These are phyloP conservation scores for Cyphellophora attinorum DNA, from an alignment of 2,329 filamentous ascomycete genomes.

Conservation along the genomic window DNA sequence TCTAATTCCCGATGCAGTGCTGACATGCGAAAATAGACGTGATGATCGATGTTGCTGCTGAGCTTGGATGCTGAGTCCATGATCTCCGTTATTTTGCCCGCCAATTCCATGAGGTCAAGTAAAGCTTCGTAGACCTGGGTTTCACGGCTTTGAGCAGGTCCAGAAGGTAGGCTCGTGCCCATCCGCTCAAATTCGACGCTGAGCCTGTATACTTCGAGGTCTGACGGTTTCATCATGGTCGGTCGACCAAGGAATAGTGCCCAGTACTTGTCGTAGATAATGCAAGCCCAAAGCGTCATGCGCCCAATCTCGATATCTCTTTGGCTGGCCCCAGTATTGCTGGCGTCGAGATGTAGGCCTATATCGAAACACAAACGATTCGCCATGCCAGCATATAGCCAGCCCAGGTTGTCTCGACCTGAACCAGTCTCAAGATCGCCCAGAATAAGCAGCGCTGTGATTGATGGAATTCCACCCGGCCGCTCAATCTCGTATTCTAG, in stretches of 20 bases:
- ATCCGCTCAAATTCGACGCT: slow-evolving; percentile 2
- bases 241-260: no score
- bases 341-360: no score
- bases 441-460: slow-evolving; percentile 5
- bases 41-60: slow-evolving; percentile 2
- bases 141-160: slow-evolving; percentile 3
- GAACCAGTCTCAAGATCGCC: slow-evolving; percentile 8
- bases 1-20: slow-evolving; percentile 6
- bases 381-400: slow-evolving; percentile 32
- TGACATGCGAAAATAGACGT: slow-evolving; percentile 6
- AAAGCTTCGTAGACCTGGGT: slow-evolving; percentile 8
- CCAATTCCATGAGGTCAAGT: slow-evolving; percentile 9
- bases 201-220: slow-evolving; percentile 5
- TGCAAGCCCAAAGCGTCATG: no score
- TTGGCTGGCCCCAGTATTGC: no score
- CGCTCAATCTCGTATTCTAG: slow-evolving; percentile 1
- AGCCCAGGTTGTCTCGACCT: slow-evolving; percentile 19
- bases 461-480: background rate
- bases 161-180: slow-evolving; percentile 3
- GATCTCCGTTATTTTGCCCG: slow-evolving; percentile 9
- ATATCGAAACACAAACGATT: slow-evolving; percentile 33
- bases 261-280: no score
- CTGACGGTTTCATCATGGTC: slow-evolving; percentile 5
- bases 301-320: no score
- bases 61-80: slow-evolving; percentile 5